Conservation (phyloP, 2,329 filamentous ascomycete species). For the Daldinia sp. region DNA sequence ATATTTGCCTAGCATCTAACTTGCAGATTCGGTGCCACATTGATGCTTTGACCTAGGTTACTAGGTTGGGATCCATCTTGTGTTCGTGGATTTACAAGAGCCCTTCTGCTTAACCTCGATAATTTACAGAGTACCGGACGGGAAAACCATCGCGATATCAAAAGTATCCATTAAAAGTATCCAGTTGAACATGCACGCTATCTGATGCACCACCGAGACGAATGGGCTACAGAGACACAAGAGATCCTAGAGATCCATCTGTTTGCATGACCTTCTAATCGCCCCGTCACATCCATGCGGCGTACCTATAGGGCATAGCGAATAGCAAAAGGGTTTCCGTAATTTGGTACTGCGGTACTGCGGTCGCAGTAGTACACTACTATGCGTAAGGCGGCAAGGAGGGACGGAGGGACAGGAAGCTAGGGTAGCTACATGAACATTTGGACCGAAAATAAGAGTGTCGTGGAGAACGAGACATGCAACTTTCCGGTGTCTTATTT, state of each 20-base stretch:
- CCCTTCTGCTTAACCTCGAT: not conserved
- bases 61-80: slow-evolving; percentile 3
- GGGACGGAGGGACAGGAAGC: slow-evolving; percentile 6
- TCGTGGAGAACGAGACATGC: slow-evolving; percentile 27
- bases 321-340: slow-evolving; percentile 13
- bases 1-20: slow-evolving; percentile 20
- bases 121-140: slow-evolving; percentile 2
- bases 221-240: slow-evolving; percentile 7
- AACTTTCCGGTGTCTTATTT: slow-evolving; percentile 3
- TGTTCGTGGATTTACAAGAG: not conserved
- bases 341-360: too few species aligned
- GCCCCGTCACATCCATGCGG: slow-evolving; percentile 18
- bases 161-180: not conserved
- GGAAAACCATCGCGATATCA: not conserved
- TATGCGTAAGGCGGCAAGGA: slow-evolving; percentile 24
- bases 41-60: slow-evolving; percentile 11
- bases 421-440: slow-evolving; percentile 15
- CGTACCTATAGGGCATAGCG: too few species aligned
- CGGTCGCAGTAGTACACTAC: slow-evolving; percentile 9
- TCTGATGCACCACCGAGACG: slow-evolving; percentile 20
- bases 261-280: slow-evolving; percentile 26
- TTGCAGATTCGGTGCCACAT: slow-evolving; percentile 29
- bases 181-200: slow-evolving; percentile 9
- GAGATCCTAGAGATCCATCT: not conserved
- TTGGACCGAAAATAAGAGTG: slow-evolving; percentile 14